These are phyloP conservation scores for Anisodus tanguticus DNA, from an alignment of 257 asterid species.

Conservation along the genomic window DNA sequence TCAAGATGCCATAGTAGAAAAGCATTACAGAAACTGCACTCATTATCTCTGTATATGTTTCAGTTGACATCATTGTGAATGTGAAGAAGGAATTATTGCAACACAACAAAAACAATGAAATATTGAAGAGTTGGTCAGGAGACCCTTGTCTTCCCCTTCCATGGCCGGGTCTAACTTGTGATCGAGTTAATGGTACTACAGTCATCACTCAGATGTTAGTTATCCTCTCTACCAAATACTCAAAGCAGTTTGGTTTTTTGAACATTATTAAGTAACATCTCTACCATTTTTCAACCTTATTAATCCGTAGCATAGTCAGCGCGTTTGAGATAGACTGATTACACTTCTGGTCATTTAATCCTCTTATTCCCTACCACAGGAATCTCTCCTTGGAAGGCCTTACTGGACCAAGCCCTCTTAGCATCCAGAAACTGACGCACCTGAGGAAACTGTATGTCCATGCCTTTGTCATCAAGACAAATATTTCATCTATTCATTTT, in stretches of 20 bases:
- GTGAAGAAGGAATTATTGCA: constrained; percentile 63
- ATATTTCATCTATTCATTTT: constrained; percentile 18
- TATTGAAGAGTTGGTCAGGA: constrained; percentile 61
- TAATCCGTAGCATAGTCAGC: background rate
- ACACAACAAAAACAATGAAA: constrained; percentile 53
- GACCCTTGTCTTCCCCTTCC: constrained; percentile 77
- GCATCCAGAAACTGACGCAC: constrained; percentile 54
- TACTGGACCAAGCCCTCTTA: constrained; percentile 57
- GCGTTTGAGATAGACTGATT: background rate
- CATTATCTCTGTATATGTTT: background rate
- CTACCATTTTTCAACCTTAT: background rate
- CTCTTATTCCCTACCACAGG: constrained; percentile 41
- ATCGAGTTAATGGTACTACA: constrained; percentile 41
- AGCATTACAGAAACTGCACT: background rate
- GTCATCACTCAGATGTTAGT: constrained; percentile 59
- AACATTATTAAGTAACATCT: background rate
- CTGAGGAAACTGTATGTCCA: constrained; percentile 63
- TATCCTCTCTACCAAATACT: constrained; percentile 28
- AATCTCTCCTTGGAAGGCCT: constrained; percentile 52
- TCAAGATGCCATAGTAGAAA: background rate
- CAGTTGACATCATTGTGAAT: constrained; percentile 51
- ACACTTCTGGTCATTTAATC: background rate
- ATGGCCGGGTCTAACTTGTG: constrained; percentile 72
- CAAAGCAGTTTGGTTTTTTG: background rate
- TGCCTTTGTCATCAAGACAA: constrained; percentile 12